Percentiles rank a stretch among this genome's conserved stretches.
Evolutionary conservation across 2,329 filamentous ascomycete species (phyloP).

Genomic region (Ceratocystis colombiana): DNA sequence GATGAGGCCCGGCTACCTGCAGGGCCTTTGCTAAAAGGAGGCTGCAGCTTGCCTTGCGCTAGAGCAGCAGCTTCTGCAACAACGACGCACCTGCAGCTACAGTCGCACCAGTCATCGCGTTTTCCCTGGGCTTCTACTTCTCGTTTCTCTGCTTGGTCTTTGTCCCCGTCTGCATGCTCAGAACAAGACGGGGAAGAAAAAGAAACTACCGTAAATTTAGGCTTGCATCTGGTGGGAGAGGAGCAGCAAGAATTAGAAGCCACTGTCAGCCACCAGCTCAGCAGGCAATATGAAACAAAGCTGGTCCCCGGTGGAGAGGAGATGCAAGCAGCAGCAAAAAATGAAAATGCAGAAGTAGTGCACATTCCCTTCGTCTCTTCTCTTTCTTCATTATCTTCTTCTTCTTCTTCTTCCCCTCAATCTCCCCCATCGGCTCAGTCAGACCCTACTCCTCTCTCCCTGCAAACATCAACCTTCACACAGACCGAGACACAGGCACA

Average conservation of each 20-base stretch:
- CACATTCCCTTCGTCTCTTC: background rate
- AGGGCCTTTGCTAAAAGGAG: slow-evolving; percentile 10
- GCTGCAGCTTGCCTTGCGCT: slow-evolving; percentile 9
- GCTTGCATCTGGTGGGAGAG: background rate
- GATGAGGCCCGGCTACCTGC: slow-evolving; percentile 6
- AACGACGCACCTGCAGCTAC: background rate
- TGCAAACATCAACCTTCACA: slow-evolving; percentile 5
- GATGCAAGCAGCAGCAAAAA: background rate
- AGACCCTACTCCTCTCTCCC: background rate
- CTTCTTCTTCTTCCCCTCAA: background rate
- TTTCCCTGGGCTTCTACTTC: slow-evolving; percentile 10
- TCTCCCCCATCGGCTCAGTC: background rate
- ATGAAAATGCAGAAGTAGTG: background rate
- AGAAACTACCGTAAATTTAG: background rate
- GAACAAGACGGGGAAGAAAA: background rate
- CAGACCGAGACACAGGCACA: slow-evolving; percentile 21
- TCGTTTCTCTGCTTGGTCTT: slow-evolving; percentile 12
- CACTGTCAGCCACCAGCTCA: slow-evolving; percentile 3
- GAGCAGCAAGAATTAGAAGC: background rate
- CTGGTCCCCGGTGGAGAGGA: slow-evolving; percentile 5
- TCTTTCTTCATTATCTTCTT: background rate
- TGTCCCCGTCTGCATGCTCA: slow-evolving; percentile 11
- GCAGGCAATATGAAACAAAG: slow-evolving; percentile 9
- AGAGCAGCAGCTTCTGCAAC: slow-evolving; percentile 14
- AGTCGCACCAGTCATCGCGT: slow-evolving; percentile 13